A percentile compares a stretch with the other conserved stretches of the same genome.
Evolutionary conservation across 2,329 filamentous ascomycete species (phyloP).

Genomic region (Cryphonectria radicalis): DNA sequence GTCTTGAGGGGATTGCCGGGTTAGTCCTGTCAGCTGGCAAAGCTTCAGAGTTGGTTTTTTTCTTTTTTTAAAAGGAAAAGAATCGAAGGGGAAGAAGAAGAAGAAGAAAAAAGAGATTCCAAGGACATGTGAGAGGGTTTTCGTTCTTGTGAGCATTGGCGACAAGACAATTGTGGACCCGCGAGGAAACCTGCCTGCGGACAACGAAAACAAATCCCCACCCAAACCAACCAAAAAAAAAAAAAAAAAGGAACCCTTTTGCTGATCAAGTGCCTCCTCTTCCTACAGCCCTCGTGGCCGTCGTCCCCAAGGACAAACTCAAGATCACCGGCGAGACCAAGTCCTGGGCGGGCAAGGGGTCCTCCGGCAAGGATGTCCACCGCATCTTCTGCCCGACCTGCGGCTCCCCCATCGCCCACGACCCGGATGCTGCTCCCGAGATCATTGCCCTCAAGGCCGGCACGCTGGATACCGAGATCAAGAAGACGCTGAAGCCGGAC

Average conservation of each 20-base stretch:
- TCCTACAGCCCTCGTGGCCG: constrained; percentile 62
- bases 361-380: constrained; percentile 66
- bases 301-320: constrained; percentile 69
- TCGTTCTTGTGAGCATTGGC: background rate
- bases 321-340: constrained; percentile 67
- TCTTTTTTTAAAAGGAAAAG: too few relatives aligned
- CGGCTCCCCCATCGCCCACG: constrained; percentile 71
- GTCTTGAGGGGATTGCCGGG: too few relatives aligned
- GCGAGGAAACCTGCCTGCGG: background rate
- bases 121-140: too few relatives aligned
- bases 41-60: too few relatives aligned
- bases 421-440: constrained; percentile 70
- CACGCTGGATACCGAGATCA: constrained; percentile 65
- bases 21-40: too few relatives aligned
- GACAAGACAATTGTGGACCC: background rate
- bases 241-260: background rate
- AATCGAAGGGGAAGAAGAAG: too few relatives aligned
- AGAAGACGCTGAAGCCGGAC: constrained; percentile 70
- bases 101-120: too few relatives aligned
- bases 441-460: constrained; percentile 74
- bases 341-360: constrained; percentile 63
- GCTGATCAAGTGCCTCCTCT: background rate
- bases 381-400: constrained; percentile 72
- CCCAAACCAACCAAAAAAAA: too few relatives aligned
- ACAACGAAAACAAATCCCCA: too few relatives aligned